Evolutionary conservation across 2,329 filamentous ascomycete genomes (phyloP).

Genomic region (Verticillium alfalfae): DNA sequence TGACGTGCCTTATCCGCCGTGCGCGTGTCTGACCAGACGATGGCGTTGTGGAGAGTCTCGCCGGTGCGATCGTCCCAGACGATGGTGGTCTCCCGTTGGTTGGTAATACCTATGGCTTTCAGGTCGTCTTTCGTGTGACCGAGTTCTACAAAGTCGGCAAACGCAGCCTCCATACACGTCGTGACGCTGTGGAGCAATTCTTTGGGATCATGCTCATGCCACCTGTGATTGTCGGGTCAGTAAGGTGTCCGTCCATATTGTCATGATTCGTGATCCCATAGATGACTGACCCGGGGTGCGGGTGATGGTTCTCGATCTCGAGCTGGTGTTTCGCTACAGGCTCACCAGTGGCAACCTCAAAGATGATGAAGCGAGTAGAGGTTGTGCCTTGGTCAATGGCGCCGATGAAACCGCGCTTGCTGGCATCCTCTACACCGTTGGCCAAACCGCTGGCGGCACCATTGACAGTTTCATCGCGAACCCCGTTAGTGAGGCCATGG

Average conservation of each 20-base stretch:
- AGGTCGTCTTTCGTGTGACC: constrained; percentile 66
- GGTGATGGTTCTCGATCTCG: not conserved
- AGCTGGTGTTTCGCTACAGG: not conserved
- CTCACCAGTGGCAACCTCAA: not conserved
- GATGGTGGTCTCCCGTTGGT: constrained; percentile 83
- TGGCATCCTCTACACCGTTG: not conserved
- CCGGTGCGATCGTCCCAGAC: constrained; percentile 81
- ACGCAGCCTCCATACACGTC: constrained; percentile 72
- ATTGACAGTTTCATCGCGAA: not conserved
- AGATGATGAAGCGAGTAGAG: not conserved
- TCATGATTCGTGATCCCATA: too few relatives aligned
- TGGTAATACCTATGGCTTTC: constrained; percentile 77
- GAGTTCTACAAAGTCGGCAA: constrained; percentile 62
- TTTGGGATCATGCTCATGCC: constrained; percentile 83
- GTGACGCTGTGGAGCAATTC: constrained; percentile 73
- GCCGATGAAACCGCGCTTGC: not conserved
- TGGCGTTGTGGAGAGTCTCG: constrained; percentile 74
- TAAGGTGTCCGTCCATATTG: too few relatives aligned
- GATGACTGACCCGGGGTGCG: not conserved
- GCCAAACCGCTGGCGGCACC: not conserved
- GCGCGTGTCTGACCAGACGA: constrained; percentile 87
- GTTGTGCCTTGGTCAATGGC: not conserved
- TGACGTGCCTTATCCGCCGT: constrained; percentile 66
- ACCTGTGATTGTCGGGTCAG: constrained; percentile 41
- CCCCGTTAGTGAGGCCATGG: not conserved